Conservation (phyloP, 2,329 filamentous ascomycete genomes). For the Cercospora nicotianae region DNA sequence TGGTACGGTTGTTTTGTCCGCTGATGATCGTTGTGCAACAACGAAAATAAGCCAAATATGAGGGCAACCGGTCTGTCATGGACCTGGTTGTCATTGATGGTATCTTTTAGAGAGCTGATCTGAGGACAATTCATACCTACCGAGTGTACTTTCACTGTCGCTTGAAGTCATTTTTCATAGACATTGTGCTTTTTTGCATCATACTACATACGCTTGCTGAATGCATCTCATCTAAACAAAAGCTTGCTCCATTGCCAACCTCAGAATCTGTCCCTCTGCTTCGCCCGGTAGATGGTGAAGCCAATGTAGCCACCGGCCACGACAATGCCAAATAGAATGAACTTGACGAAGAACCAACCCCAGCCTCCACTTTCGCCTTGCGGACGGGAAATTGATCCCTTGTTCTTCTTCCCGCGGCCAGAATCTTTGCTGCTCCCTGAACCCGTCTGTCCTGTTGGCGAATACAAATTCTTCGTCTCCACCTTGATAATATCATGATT, state of each 20-base stretch:
- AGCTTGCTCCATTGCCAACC: neutral
- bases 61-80: constrained; percentile 31
- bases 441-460: constrained; percentile 50
- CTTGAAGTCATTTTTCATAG: constrained; percentile 12
- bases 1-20: constrained; percentile 25
- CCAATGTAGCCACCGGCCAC: constrained; percentile 78
- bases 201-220: constrained; percentile 12
- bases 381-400: constrained; percentile 49
- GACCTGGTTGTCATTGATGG: constrained; percentile 36
- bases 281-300: constrained; percentile 76
- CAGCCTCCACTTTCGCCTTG: constrained; percentile 55
- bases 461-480: constrained; percentile 84
- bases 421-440: constrained; percentile 35
- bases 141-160: neutral
- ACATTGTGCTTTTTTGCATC: constrained; percentile 10
- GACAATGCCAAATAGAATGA: constrained; percentile 70
- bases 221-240: neutral
- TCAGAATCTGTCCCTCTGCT: constrained; percentile 49
- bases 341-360: constrained; percentile 77
- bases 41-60: constrained; percentile 37
- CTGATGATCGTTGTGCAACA: constrained; percentile 30
- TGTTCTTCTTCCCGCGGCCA: constrained; percentile 45
- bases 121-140: constrained; percentile 30
- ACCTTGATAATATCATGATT: constrained; percentile 96
- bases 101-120: constrained; percentile 38